Base-by-base conservation (phyloP, 179 eudicot genomes). In the Beta macrorhiza region DNA sequence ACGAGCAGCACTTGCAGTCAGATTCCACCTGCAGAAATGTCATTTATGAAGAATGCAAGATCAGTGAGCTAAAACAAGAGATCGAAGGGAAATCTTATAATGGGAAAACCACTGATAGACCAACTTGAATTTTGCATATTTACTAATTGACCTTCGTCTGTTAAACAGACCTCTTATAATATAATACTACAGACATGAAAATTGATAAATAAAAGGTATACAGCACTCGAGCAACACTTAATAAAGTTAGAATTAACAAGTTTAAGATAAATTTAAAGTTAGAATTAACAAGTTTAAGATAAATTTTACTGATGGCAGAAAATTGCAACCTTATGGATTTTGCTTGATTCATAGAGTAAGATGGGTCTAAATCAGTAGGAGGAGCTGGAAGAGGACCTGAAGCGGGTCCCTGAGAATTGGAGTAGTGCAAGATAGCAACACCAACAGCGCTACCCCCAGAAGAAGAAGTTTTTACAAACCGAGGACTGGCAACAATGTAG, bases 331-430 rank as follows among this genome's bases (percentile, higher is more conserved):
- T 94, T 88, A 96, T 92, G 81, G 99, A 92, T 89, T 92, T 90
- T 87, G 99, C 99, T 91, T 96, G 99, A 82, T 85, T 94, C 98
- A 96, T 94, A 83, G 99, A 94, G 90, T 90, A 96, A 86, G 76
- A 87, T 74, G 93, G 75, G 89, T 96, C 98, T 71, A 75, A 78
- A 81, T 87, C 97, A 85, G 84, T 88, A 83, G 97, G 97, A 85
- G 89, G 92, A 84, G 83, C 97, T 82, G 99, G 99, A 88, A 96
- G 98, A 84, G 97, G 99, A 89, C 99, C 99, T 85, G 97, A 91
- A 78, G 90, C 92, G 16, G 93, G 97, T 81, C 97, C 99, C 84
- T 87, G 97, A 69, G 98, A 96, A 85, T 91, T 94, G 73, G 92
- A 88, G 84, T 96, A 96, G 84, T 89, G 99, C 90, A 96, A 85